phyloP scores from a whole-genome alignment of 768 basidiomycete genomes.

The Pleurotus sapidus region DNA sequence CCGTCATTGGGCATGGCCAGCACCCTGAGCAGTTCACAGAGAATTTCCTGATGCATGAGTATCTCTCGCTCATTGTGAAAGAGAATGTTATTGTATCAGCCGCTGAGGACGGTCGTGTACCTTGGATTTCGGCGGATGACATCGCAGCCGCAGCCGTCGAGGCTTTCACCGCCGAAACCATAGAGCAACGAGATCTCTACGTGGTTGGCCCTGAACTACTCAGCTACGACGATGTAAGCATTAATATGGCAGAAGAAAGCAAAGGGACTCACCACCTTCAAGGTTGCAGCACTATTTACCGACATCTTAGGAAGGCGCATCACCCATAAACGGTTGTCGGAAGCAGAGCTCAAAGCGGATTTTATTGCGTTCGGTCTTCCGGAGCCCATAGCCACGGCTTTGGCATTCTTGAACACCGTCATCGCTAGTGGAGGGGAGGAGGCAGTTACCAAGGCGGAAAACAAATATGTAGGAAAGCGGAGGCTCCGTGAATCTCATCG shows the following conservation, averaged over 20 bases:
- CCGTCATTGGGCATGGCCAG: not conserved
- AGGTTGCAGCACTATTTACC: constrained; percentile 24
- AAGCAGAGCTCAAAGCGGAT: not conserved
- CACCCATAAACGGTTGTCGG: constrained; percentile 19
- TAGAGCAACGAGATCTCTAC: constrained; percentile 21
- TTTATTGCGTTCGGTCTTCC: not conserved
- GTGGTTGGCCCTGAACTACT: constrained; percentile 30
- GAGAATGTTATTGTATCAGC: constrained; percentile 23
- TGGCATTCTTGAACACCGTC: not conserved
- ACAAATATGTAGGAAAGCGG: not conserved
- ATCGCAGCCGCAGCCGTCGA: constrained; percentile 28
- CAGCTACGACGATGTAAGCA: constrained; percentile 26
- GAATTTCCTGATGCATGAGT: constrained; percentile 20
- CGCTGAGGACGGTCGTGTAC: constrained; percentile 22
- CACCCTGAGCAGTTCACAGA: constrained; percentile 17
- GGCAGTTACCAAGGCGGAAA: not conserved
- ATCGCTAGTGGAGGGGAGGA: not conserved
- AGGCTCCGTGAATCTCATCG: not conserved
- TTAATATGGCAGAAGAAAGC: not conserved
- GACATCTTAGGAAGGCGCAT: constrained; percentile 25
- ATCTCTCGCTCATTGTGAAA: constrained; percentile 18
- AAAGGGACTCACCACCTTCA: not conserved
- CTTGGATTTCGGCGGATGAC: constrained; percentile 28
- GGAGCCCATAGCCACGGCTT: not conserved
- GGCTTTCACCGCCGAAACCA: constrained; percentile 22